A percentile compares a stretch with the other conserved stretches of the same genome.
phyloP scores from a whole-genome alignment of 495 filamentous ascomycete species.

The Aspergillus bridgeri region DNA sequence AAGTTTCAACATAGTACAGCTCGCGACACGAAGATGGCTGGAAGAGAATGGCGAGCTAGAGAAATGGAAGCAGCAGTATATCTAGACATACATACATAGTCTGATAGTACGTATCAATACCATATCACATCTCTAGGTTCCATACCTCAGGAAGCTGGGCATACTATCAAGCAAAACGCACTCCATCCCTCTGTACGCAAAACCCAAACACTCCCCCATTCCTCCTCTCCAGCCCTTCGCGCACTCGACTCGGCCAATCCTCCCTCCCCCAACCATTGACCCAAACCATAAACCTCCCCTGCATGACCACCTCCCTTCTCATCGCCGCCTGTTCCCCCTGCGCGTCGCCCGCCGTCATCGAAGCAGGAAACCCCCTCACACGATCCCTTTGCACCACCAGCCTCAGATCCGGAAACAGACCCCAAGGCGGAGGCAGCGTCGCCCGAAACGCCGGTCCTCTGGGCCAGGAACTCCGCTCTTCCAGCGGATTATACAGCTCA shows the following conservation, averaged over 20 bases:
- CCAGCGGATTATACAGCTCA: conserved; percentile 17
- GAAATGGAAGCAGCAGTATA: too few species aligned
- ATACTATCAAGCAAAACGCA: conserved; percentile 7
- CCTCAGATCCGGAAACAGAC: conserved; percentile 41
- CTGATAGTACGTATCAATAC: too few species aligned
- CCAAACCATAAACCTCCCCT: conserved; percentile 40
- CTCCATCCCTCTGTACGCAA: conserved; percentile 6
- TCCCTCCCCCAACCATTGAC: conserved; percentile 46
- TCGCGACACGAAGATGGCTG: too few species aligned
- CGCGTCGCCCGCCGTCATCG: conserved; percentile 54
- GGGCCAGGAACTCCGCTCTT: conserved; percentile 30
- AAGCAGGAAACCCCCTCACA: conserved; percentile 51
- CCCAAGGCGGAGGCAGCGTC: conserved; percentile 48
- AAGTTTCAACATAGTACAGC: too few species aligned
- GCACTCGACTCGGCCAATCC: conserved; percentile 38
- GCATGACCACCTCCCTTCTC: conserved; percentile 37
- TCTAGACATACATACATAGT: too few species aligned
- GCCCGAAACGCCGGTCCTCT: conserved; percentile 36
- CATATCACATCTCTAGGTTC: too few species aligned
- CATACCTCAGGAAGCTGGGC: too few species aligned
- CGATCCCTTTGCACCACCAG: conserved; percentile 43
- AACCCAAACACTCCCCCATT: conserved; percentile 33
- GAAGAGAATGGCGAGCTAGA: too few species aligned
- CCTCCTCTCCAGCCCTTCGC: conserved; percentile 28
- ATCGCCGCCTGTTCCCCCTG: conserved; percentile 42